Base-by-base conservation (phyloP, 2,329 filamentous ascomycete genomes). In the Xylariales sp. region DNA sequence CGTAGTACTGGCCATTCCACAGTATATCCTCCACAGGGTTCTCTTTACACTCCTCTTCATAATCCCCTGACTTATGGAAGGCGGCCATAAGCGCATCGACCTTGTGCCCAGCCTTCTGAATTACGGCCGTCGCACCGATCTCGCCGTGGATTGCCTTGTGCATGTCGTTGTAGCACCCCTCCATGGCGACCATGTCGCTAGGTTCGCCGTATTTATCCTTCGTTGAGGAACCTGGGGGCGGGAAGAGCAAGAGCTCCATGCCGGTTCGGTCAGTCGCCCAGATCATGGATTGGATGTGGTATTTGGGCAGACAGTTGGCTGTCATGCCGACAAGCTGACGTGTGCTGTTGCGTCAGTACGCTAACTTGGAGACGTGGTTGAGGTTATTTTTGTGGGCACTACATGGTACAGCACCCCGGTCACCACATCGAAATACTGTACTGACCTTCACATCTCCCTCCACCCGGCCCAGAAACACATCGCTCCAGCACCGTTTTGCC, bases 211-310 rank as follows among this genome's bases (percentile, higher is more conserved):
- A 61, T 16, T 49, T 37, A 33, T 56, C 56, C 11, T 44, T 39
- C 5, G 43, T 38, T 20, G 49, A 45, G 2, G 44, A 22, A 4
- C 49, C 51, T 4, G 49, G 42, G 0, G 51, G 50, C 4, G 56
- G 56, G 47, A 63, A 50, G 22, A 68, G 55, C 2, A 67, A 49
- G 19, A 63, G 35, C 7, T 50, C 47, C 44, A 68, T 63, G 48
- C 64, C 65, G n/a, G 57, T 46, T 11, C 46, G 37, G 52, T 67
- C 63, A 6, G 64, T 67, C 8, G 63, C 61, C 50, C 55, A 60
- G 38, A 66, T 55, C 57, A 62, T 64, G 29, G 61, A 59, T 46
- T 66, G 61, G 3, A 65, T 47, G 45, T 65, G 62, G 31, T 56
- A 56, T 6, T 46, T 43, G 5, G 62, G 62, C 7, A 46, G 42